A percentile compares a stretch with the other conserved stretches of the same genome.
These are phyloP conservation scores for Ailanthus altissimus DNA, from an alignment of 345 rosid genomes.

Conservation along the genomic window DNA sequence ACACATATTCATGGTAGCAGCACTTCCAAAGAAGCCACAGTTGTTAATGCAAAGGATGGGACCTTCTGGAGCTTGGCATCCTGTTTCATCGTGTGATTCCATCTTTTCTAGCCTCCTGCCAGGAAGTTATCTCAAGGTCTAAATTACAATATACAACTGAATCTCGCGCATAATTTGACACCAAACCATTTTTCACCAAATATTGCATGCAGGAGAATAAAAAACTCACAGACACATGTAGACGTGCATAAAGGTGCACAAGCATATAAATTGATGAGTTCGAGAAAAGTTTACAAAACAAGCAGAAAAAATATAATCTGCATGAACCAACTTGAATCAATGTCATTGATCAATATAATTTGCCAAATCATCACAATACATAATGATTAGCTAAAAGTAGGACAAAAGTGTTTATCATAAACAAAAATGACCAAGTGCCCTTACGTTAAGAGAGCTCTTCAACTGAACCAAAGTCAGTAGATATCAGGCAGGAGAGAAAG, in stretches of 20 bases:
- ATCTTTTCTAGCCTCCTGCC: slow-evolving; percentile 34
- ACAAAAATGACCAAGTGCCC: background rate
- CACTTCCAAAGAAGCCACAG: slow-evolving; percentile 65
- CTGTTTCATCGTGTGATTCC: slow-evolving; percentile 58
- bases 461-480: background rate
- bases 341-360: background rate
- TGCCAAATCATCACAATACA: background rate
- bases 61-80: slow-evolving; percentile 53
- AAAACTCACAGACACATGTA: background rate
- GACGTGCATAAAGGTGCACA: background rate
- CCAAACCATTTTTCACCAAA: background rate
- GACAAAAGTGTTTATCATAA: background rate
- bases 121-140: slow-evolving; percentile 10
- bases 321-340: background rate
- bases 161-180: background rate
- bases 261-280: background rate
- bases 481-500: background rate
- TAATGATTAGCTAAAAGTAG: background rate
- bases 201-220: background rate
- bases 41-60: slow-evolving; percentile 53
- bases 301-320: background rate
- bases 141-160: background rate
- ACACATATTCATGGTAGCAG: slow-evolving; percentile 61
- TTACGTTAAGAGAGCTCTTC: background rate
- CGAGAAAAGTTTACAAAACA: background rate